Evolutionary conservation across 73 alveolate species (phyloP), one percentile per base, ranked within the genome.

Genomic region (Paramecium sonneborni): DNA sequence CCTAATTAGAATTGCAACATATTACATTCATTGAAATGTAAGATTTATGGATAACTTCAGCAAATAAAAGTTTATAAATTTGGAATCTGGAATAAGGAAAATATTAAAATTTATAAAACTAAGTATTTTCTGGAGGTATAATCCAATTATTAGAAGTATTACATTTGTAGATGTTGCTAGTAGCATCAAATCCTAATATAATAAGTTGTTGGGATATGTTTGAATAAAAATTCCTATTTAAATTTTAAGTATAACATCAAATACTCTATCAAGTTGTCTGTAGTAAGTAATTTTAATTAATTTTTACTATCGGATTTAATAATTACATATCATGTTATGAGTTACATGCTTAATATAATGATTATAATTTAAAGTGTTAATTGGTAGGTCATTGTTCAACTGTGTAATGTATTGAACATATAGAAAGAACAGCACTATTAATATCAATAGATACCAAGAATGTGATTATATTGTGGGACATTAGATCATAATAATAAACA

Each of bases 151-250:
- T 79, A 20, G 90, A 79, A 21, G 55, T 44, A 1, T 9, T 41
- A 6, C 76, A 79, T 79, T 20, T 43, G 24, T 43, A 79, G 6
- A 79, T 43, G 74, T 14, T 46, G 2, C 0, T 79, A 43, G 90
- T 44, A 23, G 41, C 46, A 12, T 79, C 39, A 11, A 23, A 46
- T 24, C 74, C 90, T 41, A 26, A 38, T 20, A 30, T 23, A 0
- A 79, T 79, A 41, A 37, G 74, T 21, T 43, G 69, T 43, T 79
- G 90, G 90, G 90, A 79, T 79, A 38, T 79, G 69, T 79, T 43
- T 79, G 90, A 79, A 43, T 46, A 46, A 10, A 79, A 43, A 11
- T 79, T 41, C 18, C 18, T 79, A 34, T 79, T 43, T 79, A 79
- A 44, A 34, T 79, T 79, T 79, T 10, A 38, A 44, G 55, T 41